Evolutionary conservation across 2,329 filamentous ascomycete genomes (phyloP), one percentile per base, ranked within the genome.

Genomic region (Salinomyces thailandicus): DNA sequence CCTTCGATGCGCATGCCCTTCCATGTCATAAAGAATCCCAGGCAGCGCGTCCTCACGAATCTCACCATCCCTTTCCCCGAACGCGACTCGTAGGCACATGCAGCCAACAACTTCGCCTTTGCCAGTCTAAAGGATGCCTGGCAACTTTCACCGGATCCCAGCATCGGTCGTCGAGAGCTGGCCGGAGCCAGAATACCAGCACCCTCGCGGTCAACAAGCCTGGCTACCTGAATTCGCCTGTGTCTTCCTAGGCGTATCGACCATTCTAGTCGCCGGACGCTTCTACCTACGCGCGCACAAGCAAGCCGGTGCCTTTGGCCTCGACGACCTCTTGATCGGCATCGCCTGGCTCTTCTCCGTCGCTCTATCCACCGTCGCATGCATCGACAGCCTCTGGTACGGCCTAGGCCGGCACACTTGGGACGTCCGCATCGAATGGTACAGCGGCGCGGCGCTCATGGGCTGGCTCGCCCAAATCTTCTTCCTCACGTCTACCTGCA

Each of bases 151-250:
- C 18, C 37, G 37, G 9, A 32, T 33, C 38, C 48, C 29, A 32
- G 44, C 15, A 29, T 41, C 28, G 33, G 48, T 48, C 18, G 43
- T 48, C 9, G 18, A 19, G 11, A 13, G 38, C 5, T 54, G 50
- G 49, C 51, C 51, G 8, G 35, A 31, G 20, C 43, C 52, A 12
- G 47, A 54, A 31, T 53, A 53, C 33, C 31, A 41, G 17, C 33
- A 53, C 31, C 52, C 52, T 18, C 38, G 42, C 8, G 38, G 41
- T 14, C 31, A 24, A 30, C 39, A 44, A 32, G 30, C 35, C 35
- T 53, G 50, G 48, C 39, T 55, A 33, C 43, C 44, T 9, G 35
- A 31, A 5, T 47, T 47, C 24, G 42, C 37, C 18, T 31, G 43
- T 11, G 34, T 42, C 5, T 36, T 46, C 18, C 47, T 49, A 18